Percentiles rank a stretch among this genome's conserved stretches.
Evolutionary conservation across 2,329 filamentous ascomycete species (phyloP).

Genomic region (Phialocephala subalpina): DNA sequence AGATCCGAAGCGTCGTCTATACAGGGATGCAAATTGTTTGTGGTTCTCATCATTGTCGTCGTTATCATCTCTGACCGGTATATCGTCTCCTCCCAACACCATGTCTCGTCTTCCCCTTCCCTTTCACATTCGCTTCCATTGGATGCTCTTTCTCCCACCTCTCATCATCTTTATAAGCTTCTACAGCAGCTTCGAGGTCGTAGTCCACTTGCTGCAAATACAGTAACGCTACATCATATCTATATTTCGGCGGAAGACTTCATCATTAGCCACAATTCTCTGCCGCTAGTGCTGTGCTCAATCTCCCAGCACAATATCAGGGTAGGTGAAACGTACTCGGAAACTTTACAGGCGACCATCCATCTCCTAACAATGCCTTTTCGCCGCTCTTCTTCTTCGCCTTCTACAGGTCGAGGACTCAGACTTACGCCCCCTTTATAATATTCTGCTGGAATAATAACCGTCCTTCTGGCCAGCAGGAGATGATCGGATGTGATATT

Average conservation of each 20-base stretch:
- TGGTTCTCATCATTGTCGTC: too few relatives aligned
- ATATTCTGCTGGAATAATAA: slow-evolving; percentile 75
- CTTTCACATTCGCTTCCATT: slow-evolving; percentile 54
- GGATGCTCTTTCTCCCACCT: slow-evolving; percentile 78
- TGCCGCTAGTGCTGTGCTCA: too few relatives aligned
- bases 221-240: slow-evolving; percentile 74
- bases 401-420: slow-evolving; percentile 74
- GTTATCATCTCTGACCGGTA: slow-evolving; percentile 38
- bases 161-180: slow-evolving; percentile 74
- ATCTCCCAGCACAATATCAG: too few relatives aligned
- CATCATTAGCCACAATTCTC: slow-evolving; percentile 38
- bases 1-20: slow-evolving; percentile 11
- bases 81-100: slow-evolving; percentile 43
- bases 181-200: slow-evolving; percentile 70
- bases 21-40: slow-evolving; percentile 10
- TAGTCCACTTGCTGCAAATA: slow-evolving; percentile 77
- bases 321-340: slow-evolving; percentile 71
- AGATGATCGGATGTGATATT: slow-evolving; percentile 76
- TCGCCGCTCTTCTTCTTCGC: slow-evolving; percentile 75
- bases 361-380: slow-evolving; percentile 77
- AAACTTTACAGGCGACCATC: slow-evolving; percentile 81
- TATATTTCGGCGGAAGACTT: slow-evolving; percentile 46
- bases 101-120: slow-evolving; percentile 48
- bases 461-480: slow-evolving; percentile 70
- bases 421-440: slow-evolving; percentile 73